Conservation (phyloP, 1,284 basidiomycete genomes). For the Waitea zeae region DNA sequence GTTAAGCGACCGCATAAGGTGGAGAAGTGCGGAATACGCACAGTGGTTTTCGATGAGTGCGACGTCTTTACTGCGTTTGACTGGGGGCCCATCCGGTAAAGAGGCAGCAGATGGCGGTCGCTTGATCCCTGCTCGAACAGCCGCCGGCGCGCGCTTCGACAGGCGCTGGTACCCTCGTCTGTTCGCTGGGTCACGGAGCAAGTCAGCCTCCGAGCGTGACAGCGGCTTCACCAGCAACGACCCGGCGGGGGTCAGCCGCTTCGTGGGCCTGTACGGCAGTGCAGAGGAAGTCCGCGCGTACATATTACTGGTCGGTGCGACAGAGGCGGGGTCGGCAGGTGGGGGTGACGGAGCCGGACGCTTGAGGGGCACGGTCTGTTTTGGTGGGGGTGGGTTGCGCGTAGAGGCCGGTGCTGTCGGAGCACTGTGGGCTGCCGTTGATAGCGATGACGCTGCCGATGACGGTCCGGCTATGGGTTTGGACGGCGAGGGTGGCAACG, state of each 20-base stretch:
- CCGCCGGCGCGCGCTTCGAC: slow-evolving; percentile 37
- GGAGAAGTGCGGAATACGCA: slow-evolving; percentile 22
- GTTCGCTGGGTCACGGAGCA: slow-evolving; percentile 19
- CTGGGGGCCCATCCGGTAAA: slow-evolving; percentile 12
- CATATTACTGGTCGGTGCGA: background rate
- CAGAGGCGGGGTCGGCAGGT: background rate
- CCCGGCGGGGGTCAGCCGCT: slow-evolving; percentile 36
- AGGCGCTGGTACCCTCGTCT: slow-evolving; percentile 39
- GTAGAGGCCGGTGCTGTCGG: background rate
- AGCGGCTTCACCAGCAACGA: slow-evolving; percentile 44
- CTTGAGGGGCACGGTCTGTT: background rate
- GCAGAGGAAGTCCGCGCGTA: slow-evolving; percentile 8
- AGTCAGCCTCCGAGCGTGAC: slow-evolving; percentile 39
- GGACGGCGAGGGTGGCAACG: no score
- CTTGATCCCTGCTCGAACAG: slow-evolving; percentile 16
- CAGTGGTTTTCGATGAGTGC: slow-evolving; percentile 58
- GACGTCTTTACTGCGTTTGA: slow-evolving; percentile 45
- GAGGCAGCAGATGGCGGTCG: no score
- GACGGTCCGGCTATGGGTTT: no score
- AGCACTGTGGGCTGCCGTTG: background rate
- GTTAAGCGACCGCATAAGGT: background rate
- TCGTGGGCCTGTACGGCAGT: slow-evolving; percentile 45
- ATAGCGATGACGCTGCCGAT: background rate
- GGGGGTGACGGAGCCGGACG: background rate
- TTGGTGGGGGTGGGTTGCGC: background rate